phyloP scores from a whole-genome alignment of 495 filamentous ascomycete species.

The Parmelia sp. region DNA sequence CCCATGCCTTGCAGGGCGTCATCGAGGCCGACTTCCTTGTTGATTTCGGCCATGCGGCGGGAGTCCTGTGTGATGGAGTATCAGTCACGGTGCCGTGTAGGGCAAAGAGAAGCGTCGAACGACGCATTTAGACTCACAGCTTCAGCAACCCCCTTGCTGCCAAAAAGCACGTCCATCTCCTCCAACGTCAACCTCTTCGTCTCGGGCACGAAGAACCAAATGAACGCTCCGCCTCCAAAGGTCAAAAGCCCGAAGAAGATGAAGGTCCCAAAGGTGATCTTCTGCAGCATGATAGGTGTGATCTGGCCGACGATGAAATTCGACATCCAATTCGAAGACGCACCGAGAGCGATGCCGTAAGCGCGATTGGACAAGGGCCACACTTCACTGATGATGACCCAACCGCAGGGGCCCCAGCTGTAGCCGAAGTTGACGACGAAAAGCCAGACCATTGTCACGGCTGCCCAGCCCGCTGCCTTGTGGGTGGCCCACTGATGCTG shows the following conservation, averaged over 20 bases:
- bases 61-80: background rate
- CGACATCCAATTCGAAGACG: constrained; percentile 58
- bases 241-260: constrained; percentile 30
- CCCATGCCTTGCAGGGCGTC: constrained; percentile 17
- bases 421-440: constrained; percentile 33
- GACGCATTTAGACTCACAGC: constrained; percentile 34
- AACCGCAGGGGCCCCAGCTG: constrained; percentile 49
- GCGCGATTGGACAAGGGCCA: constrained; percentile 70
- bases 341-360: constrained; percentile 67
- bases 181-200: constrained; percentile 53
- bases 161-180: constrained; percentile 40
- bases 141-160: constrained; percentile 24
- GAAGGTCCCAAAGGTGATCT: constrained; percentile 37
- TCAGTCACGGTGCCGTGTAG: background rate
- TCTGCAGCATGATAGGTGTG: constrained; percentile 54
- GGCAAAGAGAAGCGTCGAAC: background rate
- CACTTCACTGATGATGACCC: constrained; percentile 64
- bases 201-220: constrained; percentile 51
- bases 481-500: constrained; percentile 52
- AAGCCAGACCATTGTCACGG: constrained; percentile 34
- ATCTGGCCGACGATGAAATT: constrained; percentile 63
- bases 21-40: constrained; percentile 61
- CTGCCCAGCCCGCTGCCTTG: constrained; percentile 40
- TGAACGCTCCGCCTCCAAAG: constrained; percentile 25
- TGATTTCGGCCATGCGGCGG: constrained; percentile 57